phyloP scores from a whole-genome alignment of 2,329 filamentous ascomycete genomes.

The Lasiodiplodia theobromae region DNA sequence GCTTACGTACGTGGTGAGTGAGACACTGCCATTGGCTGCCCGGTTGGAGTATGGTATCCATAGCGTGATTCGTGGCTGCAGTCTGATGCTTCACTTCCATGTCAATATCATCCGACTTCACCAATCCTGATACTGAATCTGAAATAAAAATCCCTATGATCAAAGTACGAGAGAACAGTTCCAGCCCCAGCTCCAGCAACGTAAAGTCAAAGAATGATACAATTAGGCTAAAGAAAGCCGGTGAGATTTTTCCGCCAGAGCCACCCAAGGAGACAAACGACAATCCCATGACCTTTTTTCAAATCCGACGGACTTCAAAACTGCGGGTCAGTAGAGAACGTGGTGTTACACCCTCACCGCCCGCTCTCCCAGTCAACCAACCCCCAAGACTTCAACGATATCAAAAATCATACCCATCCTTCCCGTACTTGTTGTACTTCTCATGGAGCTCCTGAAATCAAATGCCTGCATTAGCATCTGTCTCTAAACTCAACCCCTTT shows the following conservation, averaged over 20 bases:
- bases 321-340: not conserved
- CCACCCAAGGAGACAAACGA: not conserved
- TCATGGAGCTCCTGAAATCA: slow-evolving; percentile 80
- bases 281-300: not conserved
- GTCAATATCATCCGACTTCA: too few relatives aligned
- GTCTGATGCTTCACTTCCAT: too few relatives aligned
- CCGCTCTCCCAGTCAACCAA: not conserved
- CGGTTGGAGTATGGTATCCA: too few relatives aligned
- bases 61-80: too few relatives aligned
- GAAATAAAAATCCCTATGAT: too few relatives aligned
- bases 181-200: not conserved
- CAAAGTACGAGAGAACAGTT: too few relatives aligned
- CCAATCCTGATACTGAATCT: too few relatives aligned
- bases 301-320: not conserved
- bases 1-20: too few relatives aligned
- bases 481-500: too few relatives aligned
- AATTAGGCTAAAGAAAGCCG: not conserved
- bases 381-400: not conserved
- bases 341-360: not conserved
- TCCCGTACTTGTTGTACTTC: slow-evolving; percentile 99
- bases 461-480: not conserved
- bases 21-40: too few relatives aligned
- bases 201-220: not conserved
- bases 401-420: slow-evolving; percentile 75
- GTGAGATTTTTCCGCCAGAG: not conserved